Evolutionary conservation across 106 monocot genomes (phyloP).

Genomic region (Dendrobium officinale): DNA sequence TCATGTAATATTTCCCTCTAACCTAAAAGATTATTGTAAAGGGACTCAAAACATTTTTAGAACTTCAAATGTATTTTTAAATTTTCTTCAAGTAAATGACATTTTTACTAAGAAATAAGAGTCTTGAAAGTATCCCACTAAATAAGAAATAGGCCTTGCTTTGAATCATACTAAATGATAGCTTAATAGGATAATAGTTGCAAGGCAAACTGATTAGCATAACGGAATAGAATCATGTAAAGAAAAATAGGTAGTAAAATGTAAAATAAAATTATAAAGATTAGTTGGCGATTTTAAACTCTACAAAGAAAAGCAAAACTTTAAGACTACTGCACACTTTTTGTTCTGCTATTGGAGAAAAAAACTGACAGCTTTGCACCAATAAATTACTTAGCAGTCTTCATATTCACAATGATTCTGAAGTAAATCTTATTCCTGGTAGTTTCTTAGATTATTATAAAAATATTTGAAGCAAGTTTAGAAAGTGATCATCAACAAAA

Average conservation of each 20-base stretch:
- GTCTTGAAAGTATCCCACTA: neutral
- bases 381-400: neutral
- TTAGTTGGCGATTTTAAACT: neutral
- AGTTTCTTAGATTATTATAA: neutral
- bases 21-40: slow-evolving; percentile 21
- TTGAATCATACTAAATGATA: neutral
- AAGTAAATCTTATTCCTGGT: neutral
- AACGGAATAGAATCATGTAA: neutral
- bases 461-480: neutral
- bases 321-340: neutral
- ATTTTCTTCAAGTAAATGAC: neutral
- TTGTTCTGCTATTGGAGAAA: neutral
- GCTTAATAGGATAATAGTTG: neutral
- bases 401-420: neutral
- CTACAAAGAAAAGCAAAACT: neutral
- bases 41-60: neutral
- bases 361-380: neutral
- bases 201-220: neutral
- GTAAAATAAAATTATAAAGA: neutral
- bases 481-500: neutral
- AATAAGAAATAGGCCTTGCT: neutral
- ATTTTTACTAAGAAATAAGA: neutral
- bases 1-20: slow-evolving; percentile 55
- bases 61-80: neutral
- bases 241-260: neutral